Base-by-base conservation (phyloP, 2,329 filamentous ascomycete genomes). In the Paraconiothyrium brasiliense region DNA sequence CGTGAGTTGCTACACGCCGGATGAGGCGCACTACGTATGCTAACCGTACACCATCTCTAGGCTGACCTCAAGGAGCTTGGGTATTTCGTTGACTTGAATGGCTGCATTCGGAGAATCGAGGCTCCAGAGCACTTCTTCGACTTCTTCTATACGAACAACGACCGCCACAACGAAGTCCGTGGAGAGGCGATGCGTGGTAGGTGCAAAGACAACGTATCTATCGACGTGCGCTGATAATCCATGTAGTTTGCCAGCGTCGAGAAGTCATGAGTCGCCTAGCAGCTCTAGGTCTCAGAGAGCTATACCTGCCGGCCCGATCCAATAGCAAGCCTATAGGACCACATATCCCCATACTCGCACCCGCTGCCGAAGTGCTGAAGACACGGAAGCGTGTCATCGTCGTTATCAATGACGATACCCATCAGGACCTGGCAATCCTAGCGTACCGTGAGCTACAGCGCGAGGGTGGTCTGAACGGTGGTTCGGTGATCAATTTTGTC, bases 61-160 rank as follows among this genome's bases (percentile, higher is more conserved):
- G 79, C 84, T 0, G 83, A 91, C 69, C 82, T 98, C 32, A 81
- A 87, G 61, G 81, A 86, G 57, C 87, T 98, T 3, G 94, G 93
- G 91, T 94, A 93, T 79, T 94, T 92, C 75, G 79, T 97, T 79
- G 93, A 92, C 68, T 84, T 89, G 0, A 78, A 94, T 71, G 57
- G 52, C 24, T 60, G 57, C 43, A 86, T 97, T 63, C 89, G 91
- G 51, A 89, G 84, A 63, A 89, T 92, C 58, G 81, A 85, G 24
- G 81, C 92, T 39, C 89, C 90, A 0, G 84, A 90, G 32, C 82
- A 85, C 66, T 90, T 89, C 73, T 97, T 92, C 82, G 86, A 92
- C 68, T 97, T 86, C 83, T 90, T 88, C 75, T 78, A 91, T 57
- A 90, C 86, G 74, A 89, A 87, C 68, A 93, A 93, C 76, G 82